Base-by-base conservation (phyloP, 768 basidiomycete genomes). In the Terana coerulea region DNA sequence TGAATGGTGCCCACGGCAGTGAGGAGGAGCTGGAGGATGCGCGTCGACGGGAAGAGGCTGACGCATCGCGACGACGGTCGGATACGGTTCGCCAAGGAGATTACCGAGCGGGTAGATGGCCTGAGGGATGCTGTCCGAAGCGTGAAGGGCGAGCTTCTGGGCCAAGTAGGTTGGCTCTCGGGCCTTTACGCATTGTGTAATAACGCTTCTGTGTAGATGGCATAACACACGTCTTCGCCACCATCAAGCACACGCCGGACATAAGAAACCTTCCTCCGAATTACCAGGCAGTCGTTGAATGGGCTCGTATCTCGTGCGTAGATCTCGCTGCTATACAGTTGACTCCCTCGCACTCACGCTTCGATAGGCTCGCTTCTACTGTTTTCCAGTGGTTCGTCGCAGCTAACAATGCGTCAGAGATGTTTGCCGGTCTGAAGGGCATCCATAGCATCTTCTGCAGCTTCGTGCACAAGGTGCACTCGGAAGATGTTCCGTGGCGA, bases 391-490 rank as follows among this genome's bases (percentile, higher is more conserved):
- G 88, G 31, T 95, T 93, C 60, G 82, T 97, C 26, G 97, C 97
- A 0, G 81, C 93, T 19, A 97, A 99, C 66, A 85, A 85, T 53
- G 88, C 93, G 5, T 94, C 93, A 5, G 90, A 95, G 59, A 87
- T 86, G 5, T 87, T 98, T 60, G 76, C 91, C 12, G 79, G 83
- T 52, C 70, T 99, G 53, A 98, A 98, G 72, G 79, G 95, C 42
- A 80, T 97, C 36, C 97, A 99, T 64, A 92, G 94, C 1, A 71
- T 95, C 45, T 95, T 98, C 91, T 97, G 97, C 5, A 98, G 98
- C 67, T 91, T 98, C 62, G 83, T 98, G 75, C 81, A 98, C 56
- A 98, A 93, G 67, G 80, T 91, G 7, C n/a, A n/a, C n/a, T n/a
- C n/a, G n/a, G n/a, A n/a, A n/a, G n/a, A n/a, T n/a, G n/a, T n/a